Conservation (phyloP, 164 flowering plant genomes). For the Sedum album region DNA sequence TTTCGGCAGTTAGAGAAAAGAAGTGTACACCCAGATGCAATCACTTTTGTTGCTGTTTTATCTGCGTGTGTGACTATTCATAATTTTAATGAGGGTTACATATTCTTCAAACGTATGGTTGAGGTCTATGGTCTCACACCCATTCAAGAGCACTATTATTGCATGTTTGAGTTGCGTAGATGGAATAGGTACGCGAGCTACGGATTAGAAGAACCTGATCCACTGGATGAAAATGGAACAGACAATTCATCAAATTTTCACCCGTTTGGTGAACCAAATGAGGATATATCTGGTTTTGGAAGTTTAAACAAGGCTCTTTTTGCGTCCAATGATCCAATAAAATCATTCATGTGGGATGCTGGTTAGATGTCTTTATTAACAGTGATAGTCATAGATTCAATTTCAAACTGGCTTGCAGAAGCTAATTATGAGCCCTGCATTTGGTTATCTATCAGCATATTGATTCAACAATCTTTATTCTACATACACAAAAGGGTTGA, state of each 20-base stretch:
- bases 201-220: conserved; percentile 1
- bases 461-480: not conserved
- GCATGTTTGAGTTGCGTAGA: conserved; percentile 23
- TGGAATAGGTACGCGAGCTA: conserved; percentile 12
- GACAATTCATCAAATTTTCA: not conserved
- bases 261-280: not conserved
- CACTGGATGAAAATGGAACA: not conserved
- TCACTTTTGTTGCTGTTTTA: conserved; percentile 26
- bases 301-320: not conserved
- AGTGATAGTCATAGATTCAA: not conserved
- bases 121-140: conserved; percentile 16
- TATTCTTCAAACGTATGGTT: conserved; percentile 15
- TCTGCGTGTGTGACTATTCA: conserved; percentile 31
- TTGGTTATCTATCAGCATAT: not conserved
- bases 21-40: conserved; percentile 18
- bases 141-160: conserved; percentile 24
- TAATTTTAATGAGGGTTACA: conserved; percentile 21
- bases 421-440: conserved; percentile 1
- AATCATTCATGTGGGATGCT: conserved; percentile 3
- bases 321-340: not conserved
- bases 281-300: not conserved
- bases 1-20: conserved; percentile 20
- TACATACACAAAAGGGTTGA: not conserved
- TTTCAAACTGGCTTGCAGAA: not conserved
- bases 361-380: not conserved